A percentile compares a stretch with the other conserved stretches of the same genome.
Conservation (phyloP, 768 basidiomycete species). For the Suillus ampliporus region DNA sequence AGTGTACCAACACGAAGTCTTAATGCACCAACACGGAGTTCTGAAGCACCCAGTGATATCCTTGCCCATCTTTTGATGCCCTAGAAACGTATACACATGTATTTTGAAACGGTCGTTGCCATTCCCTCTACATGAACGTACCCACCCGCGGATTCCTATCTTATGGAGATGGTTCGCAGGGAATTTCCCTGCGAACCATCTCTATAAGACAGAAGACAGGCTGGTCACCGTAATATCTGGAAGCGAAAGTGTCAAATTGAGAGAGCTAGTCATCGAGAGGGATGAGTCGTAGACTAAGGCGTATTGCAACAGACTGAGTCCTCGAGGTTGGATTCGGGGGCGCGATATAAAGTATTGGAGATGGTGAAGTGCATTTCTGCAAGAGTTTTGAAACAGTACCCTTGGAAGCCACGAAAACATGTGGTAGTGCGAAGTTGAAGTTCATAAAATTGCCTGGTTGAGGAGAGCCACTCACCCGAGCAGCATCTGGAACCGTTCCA, state of each 20-base stretch:
- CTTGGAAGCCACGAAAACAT: constrained; percentile 23
- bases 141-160: too few species aligned
- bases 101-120: not conserved
- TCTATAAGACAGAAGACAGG: too few species aligned
- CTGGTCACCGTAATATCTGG: not conserved
- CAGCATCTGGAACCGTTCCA: constrained; percentile 30
- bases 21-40: too few species aligned
- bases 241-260: not conserved
- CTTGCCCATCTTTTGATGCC: not conserved
- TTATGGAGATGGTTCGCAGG: too few species aligned
- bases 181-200: too few species aligned
- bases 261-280: constrained; percentile 20
- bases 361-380: constrained; percentile 18
- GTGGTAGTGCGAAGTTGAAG: not conserved
- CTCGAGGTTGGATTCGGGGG: constrained; percentile 18
- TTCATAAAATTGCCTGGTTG: constrained; percentile 24
- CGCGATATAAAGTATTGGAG: constrained; percentile 21
- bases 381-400: constrained; percentile 22
- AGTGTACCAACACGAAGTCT: too few species aligned
- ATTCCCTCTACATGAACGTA: too few species aligned
- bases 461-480: constrained; percentile 26
- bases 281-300: constrained; percentile 19
- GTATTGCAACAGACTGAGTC: constrained; percentile 9
- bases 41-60: too few species aligned
- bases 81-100: not conserved